Percentiles rank a stretch among this genome's conserved stretches.
phyloP scores from a whole-genome alignment of 2,329 filamentous ascomycete species.

The Penicillium sp. region DNA sequence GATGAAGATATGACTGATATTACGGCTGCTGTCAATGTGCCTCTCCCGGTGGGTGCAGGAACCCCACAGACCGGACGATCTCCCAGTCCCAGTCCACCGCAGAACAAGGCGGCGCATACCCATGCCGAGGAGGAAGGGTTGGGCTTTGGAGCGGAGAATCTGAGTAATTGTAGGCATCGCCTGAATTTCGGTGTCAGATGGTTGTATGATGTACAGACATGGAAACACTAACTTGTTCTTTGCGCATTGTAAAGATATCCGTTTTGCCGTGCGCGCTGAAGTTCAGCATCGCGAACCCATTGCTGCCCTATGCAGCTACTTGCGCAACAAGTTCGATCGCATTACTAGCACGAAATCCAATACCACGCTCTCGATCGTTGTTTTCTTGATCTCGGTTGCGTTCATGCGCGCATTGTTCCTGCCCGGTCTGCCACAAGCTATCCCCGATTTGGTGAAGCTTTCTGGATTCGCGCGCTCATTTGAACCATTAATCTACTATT shows the following conservation, averaged over 20 bases:
- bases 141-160: constrained; percentile 37
- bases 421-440: constrained; percentile 65
- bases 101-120: constrained; percentile 17
- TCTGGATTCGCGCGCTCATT: constrained; percentile 87
- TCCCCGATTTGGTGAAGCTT: constrained; percentile 86
- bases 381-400: constrained; percentile 65
- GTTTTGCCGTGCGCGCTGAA: constrained; percentile 83
- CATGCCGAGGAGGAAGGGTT: constrained; percentile 35
- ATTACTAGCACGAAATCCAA: constrained; percentile 71
- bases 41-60: constrained; percentile 54
- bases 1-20: constrained; percentile 28
- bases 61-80: constrained; percentile 60
- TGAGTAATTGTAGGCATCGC: constrained; percentile 54
- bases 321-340: constrained; percentile 60
- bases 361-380: constrained; percentile 61
- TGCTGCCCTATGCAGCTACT: constrained; percentile 66
- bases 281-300: constrained; percentile 86
- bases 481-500: constrained; percentile 92
- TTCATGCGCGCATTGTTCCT: constrained; percentile 67
- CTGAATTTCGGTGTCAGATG: constrained; percentile 18
- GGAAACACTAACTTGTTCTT: constrained; percentile 35
- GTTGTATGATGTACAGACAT: constrained; percentile 21
- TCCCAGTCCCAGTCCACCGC: constrained; percentile 51
- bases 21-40: constrained; percentile 50
- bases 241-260: constrained; percentile 64